A percentile compares a stretch with the other conserved stretches of the same genome.
phyloP scores from a whole-genome alignment of 768 basidiomycete species.

The Cyclocybe cylindracea region DNA sequence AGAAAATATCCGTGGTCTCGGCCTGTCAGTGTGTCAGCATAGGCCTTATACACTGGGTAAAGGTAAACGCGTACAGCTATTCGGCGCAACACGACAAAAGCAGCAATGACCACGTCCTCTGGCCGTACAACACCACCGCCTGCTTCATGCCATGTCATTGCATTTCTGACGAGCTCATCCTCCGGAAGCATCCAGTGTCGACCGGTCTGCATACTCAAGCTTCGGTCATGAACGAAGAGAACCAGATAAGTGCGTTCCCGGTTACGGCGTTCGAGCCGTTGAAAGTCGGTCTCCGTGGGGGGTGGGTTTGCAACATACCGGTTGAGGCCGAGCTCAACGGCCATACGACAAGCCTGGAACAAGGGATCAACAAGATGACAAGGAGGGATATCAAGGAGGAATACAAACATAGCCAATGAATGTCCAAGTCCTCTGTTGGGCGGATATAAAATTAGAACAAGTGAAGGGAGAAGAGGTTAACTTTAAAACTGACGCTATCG shows the following conservation, averaged over 20 bases:
- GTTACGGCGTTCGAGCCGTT: constrained; percentile 76
- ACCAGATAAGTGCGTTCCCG: constrained; percentile 86
- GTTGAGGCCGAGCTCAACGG: constrained; percentile 81
- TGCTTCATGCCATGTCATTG: constrained; percentile 70
- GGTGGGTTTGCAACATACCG: constrained; percentile 60
- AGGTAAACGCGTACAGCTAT: constrained; percentile 62
- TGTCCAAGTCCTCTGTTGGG: constrained; percentile 73
- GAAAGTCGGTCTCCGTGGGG: constrained; percentile 60
- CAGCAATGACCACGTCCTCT: constrained; percentile 80
- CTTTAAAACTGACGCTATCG: constrained; percentile 59
- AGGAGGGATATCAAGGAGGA: constrained; percentile 6
- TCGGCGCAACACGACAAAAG: constrained; percentile 75
- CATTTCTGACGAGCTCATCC: constrained; percentile 75
- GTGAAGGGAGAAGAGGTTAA: constrained; percentile 6
- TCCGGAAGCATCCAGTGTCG: constrained; percentile 89
- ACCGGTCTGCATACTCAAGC: constrained; percentile 84
- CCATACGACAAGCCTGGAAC: constrained; percentile 80
- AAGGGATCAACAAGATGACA: constrained; percentile 9
- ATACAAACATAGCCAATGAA: constrained; percentile 80
- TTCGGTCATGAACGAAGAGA: constrained; percentile 84
- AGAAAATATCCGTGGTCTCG: constrained; percentile 78
- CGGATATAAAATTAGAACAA: constrained; percentile 17
- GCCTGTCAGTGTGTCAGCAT: constrained; percentile 41
- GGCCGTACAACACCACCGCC: constrained; percentile 56
- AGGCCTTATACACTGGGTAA: background rate